Conservation (phyloP, 2,329 filamentous ascomycete species). For the Pestalotiopsis sp. region DNA sequence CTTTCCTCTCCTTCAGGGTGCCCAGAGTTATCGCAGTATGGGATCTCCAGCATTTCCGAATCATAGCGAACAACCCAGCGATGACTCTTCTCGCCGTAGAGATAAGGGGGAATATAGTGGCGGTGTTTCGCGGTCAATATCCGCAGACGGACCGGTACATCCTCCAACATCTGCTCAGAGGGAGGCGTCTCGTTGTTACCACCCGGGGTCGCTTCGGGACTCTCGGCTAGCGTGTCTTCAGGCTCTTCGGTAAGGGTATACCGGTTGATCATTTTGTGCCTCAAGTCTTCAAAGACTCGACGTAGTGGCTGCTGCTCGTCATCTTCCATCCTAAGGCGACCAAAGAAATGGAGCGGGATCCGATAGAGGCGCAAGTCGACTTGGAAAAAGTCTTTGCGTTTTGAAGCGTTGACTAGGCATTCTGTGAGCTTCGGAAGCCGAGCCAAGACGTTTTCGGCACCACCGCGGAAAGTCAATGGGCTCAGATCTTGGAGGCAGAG, state of each 20-base stretch:
- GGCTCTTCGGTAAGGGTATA: neutral
- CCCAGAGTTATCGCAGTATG: neutral
- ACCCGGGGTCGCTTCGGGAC: neutral
- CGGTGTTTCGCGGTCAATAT: constrained; percentile 2
- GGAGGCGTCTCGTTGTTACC: neutral
- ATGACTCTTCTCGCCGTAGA: neutral
- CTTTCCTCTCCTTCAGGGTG: neutral
- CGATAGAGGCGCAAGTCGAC: neutral
- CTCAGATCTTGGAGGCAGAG: neutral
- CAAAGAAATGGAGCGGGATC: neutral
- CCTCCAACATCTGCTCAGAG: neutral
- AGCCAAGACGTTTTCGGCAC: neutral
- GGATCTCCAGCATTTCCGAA: neutral
- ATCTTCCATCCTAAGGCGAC: neutral
- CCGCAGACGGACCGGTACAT: neutral
- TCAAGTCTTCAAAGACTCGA: neutral
- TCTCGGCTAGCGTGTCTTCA: neutral
- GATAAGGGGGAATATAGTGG: constrained; percentile 1
- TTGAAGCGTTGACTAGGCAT: neutral
- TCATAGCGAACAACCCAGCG: constrained; percentile 8
- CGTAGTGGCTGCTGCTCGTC: neutral
- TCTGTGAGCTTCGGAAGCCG: neutral
- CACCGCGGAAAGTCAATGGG: neutral
- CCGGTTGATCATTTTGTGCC: neutral
- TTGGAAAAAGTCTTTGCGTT: neutral